Evolutionary conservation across 2,329 filamentous ascomycete genomes (phyloP).

Genomic region (Diaporthe helianthi): DNA sequence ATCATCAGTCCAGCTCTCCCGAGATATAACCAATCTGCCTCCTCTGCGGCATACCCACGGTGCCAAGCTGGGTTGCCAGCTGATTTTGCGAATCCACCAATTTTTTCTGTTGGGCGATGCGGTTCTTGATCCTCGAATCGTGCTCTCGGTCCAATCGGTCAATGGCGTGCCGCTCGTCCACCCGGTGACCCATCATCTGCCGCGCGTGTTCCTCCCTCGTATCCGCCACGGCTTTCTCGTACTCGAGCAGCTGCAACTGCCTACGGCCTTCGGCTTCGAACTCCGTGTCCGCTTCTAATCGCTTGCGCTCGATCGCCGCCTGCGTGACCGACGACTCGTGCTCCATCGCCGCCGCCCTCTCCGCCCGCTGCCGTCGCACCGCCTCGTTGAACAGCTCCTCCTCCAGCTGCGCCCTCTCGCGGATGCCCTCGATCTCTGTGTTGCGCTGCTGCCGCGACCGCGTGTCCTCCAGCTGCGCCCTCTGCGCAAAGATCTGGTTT

Average conservation of each 20-base stretch:
- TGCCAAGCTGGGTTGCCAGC: conserved; percentile 47
- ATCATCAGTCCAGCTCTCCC: conserved; percentile 56
- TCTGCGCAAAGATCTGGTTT: conserved; percentile 56
- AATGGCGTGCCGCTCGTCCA: conserved; percentile 59
- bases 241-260: conserved; percentile 55
- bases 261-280: conserved; percentile 52
- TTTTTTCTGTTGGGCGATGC: conserved; percentile 59
- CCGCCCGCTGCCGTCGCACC: conserved; percentile 46
- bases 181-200: conserved; percentile 55
- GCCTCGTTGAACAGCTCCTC: conserved; percentile 50
- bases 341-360: conserved; percentile 47
- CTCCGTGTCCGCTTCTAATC: conserved; percentile 55
- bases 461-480: conserved; percentile 59
- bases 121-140: conserved; percentile 52
- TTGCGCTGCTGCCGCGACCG: conserved; percentile 54
- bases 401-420: conserved; percentile 55
- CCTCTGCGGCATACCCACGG: conserved; percentile 45
- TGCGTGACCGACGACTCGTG: conserved; percentile 58
- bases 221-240: conserved; percentile 54
- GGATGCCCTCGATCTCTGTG: conserved; percentile 53
- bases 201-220: conserved; percentile 57
- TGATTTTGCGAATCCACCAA: conserved; percentile 54
- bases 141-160: conserved; percentile 55
- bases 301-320: conserved; percentile 51
- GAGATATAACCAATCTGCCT: conserved; percentile 64